Percentiles rank a stretch among this genome's conserved stretches.
phyloP scores from a whole-genome alignment of 169 alveolate species.

The Cryptosporidium bovis region DNA sequence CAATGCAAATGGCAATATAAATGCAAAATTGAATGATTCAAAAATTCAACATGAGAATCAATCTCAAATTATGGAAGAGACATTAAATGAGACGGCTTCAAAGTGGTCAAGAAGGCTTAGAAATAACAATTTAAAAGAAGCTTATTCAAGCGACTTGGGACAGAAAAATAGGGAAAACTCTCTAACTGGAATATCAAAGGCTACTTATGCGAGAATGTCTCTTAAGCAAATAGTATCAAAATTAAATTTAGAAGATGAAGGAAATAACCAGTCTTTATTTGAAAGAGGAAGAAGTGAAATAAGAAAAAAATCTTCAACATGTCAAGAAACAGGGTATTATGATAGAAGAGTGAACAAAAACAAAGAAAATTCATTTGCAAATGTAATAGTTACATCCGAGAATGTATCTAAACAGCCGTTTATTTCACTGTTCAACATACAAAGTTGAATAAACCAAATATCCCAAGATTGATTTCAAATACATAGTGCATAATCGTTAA shows the following conservation, averaged over 20 bases:
- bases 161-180: background rate
- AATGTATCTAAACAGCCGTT: conserved; percentile 26
- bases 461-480: too few relatives aligned
- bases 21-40: background rate
- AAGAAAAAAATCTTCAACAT: background rate
- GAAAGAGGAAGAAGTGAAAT: background rate
- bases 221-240: conserved; percentile 23
- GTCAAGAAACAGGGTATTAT: background rate
- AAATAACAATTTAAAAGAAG: background rate
- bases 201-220: conserved; percentile 16
- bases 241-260: background rate
- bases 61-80: conserved; percentile 8
- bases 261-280: background rate
- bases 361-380: background rate
- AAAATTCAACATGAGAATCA: background rate
- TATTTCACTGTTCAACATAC: conserved; percentile 37
- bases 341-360: background rate
- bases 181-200: conserved; percentile 14
- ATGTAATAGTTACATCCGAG: conserved; percentile 20
- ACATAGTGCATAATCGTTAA: too few relatives aligned
- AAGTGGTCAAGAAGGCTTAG: conserved; percentile 53
- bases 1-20: background rate
- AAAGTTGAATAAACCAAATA: background rate
- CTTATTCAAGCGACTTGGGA: background rate
- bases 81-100: conserved; percentile 34